These are phyloP conservation scores for Umbelopsis vinacea DNA, from an alignment of 192 early-diverging fungal genomes.

Conservation along the genomic window DNA sequence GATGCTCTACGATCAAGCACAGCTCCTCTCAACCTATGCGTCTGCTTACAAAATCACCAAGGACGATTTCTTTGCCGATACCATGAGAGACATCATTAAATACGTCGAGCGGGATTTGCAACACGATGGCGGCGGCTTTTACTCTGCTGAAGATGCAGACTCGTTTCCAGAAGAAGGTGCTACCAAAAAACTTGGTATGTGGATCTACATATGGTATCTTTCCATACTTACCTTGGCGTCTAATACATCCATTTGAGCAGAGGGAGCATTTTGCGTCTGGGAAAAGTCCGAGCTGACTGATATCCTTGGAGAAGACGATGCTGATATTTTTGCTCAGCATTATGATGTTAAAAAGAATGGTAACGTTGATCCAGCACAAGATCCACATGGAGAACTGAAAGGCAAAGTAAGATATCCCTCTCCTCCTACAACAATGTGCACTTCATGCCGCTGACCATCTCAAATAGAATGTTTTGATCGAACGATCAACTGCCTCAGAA, in stretches of 20 bases:
- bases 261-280: slow-evolving; percentile 73
- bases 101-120: slow-evolving; percentile 60
- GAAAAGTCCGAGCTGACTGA: slow-evolving; percentile 48
- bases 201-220: not conserved
- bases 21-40: slow-evolving; percentile 54
- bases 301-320: slow-evolving; percentile 40
- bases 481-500: slow-evolving; percentile 42
- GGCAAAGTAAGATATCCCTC: slow-evolving; percentile 44
- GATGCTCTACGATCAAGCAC: slow-evolving; percentile 76
- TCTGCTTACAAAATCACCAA: slow-evolving; percentile 52
- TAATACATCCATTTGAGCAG: slow-evolving; percentile 21
- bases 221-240: not conserved
- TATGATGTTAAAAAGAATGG: slow-evolving; percentile 55
- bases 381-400: slow-evolving; percentile 62
- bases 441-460: not conserved
- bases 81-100: slow-evolving; percentile 54
- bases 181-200: slow-evolving; percentile 48
- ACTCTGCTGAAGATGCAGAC: slow-evolving; percentile 72
- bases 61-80: slow-evolving; percentile 48
- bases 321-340: slow-evolving; percentile 50
- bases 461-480: slow-evolving; percentile 59
- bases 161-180: slow-evolving; percentile 49
- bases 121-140: slow-evolving; percentile 57
- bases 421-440: not conserved
- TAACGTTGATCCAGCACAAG: slow-evolving; percentile 56